These are phyloP conservation scores for Dichomitus squalens DNA, from an alignment of 1,284 basidiomycete genomes.

Conservation along the genomic window DNA sequence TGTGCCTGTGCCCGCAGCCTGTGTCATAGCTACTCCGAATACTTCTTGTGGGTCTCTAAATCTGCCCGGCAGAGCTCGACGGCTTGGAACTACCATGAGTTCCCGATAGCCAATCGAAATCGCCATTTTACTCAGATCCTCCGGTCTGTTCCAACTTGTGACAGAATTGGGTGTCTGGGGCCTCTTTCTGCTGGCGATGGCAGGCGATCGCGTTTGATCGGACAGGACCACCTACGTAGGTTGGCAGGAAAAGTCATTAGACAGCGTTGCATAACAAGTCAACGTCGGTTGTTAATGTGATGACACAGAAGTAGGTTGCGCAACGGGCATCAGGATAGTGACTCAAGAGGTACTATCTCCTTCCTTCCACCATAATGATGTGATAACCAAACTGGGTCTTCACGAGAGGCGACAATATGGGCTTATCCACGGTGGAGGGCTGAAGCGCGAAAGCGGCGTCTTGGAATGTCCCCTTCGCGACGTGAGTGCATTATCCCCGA, in stretches of 20 bases:
- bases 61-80: background rate
- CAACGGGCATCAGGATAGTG: no score
- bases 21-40: conserved; percentile 7
- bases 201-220: background rate
- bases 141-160: no score
- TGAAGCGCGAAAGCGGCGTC: conserved; percentile 79
- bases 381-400: conserved; percentile 87
- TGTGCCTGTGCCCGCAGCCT: background rate
- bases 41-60: background rate
- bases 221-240: no score
- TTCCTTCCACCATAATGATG: conserved; percentile 85
- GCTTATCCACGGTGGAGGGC: conserved; percentile 80
- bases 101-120: no score
- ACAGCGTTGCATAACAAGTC: no score
- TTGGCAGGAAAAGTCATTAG: no score
- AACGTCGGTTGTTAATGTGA: no score
- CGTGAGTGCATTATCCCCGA: background rate
- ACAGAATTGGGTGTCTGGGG: no score
- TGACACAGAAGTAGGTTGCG: no score
- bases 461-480: conserved; percentile 67
- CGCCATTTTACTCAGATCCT: background rate
- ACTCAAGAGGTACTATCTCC: conserved; percentile 49
- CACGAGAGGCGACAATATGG: conserved; percentile 67
- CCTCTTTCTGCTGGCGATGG: no score
- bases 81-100: background rate